These are phyloP conservation scores for Linnemannia zychae DNA, from an alignment of 192 early-diverging fungal species.

Conservation along the genomic window DNA sequence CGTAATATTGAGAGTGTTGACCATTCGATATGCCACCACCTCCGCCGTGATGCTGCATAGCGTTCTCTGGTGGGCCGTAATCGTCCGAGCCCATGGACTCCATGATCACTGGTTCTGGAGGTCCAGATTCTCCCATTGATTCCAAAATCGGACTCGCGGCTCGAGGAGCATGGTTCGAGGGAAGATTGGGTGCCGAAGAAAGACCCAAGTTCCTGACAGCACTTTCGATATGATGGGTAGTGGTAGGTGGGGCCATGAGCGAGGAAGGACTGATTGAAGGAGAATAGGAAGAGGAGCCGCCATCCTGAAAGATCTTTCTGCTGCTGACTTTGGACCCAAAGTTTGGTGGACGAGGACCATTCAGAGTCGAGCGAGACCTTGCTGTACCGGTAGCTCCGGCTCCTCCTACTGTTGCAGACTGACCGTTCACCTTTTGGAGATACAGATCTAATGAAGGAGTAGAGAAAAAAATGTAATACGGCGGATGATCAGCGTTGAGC, in stretches of 20 bases:
- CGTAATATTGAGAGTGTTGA: slow-evolving; percentile 6
- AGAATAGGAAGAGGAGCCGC: neutral
- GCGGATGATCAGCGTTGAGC: neutral
- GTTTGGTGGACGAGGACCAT: slow-evolving; percentile 43
- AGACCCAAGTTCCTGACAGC: slow-evolving; percentile 37
- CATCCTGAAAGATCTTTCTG: slow-evolving; percentile 47
- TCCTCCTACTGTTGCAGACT: slow-evolving; percentile 17
- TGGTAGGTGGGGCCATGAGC: neutral
- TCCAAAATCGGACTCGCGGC: slow-evolving; percentile 36
- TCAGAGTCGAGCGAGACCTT: slow-evolving; percentile 36
- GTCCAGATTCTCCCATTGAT: slow-evolving; percentile 46
- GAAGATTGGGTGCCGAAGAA: slow-evolving; percentile 10
- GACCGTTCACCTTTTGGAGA: slow-evolving; percentile 40
- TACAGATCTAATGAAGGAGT: slow-evolving; percentile 26
- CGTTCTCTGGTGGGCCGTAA: neutral
- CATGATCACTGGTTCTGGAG: slow-evolving; percentile 20
- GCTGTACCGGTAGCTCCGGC: slow-evolving; percentile 27
- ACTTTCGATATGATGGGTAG: slow-evolving; percentile 18
- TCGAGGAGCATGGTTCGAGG: neutral
- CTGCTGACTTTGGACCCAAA: slow-evolving; percentile 39
- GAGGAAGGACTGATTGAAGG: slow-evolving; percentile 9
- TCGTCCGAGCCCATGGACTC: slow-evolving; percentile 54
- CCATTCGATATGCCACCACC: neutral
- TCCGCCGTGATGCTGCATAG: neutral
- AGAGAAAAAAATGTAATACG: neutral